Base-by-base conservation (phyloP, 768 basidiomycete species). In the Jaapia argillacea region DNA sequence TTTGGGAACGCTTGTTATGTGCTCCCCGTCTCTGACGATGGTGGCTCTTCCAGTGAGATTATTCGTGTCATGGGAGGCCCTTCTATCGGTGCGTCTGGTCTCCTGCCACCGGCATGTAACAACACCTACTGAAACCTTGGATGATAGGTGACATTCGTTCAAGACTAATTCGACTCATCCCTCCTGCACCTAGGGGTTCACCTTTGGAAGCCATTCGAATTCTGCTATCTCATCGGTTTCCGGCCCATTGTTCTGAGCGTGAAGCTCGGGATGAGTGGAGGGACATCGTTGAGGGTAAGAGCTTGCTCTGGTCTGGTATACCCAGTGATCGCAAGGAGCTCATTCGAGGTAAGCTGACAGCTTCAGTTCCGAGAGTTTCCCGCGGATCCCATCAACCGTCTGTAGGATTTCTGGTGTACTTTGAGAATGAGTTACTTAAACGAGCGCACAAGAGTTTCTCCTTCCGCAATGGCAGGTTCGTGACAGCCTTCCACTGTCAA, bases 391-490 rank as follows among this genome's bases (percentile, higher is more conserved):
- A 7, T 7, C 24, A 40, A 41, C 33, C 22, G 24, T 43, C 25
- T 24, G 14, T 57, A 90, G 91, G 91, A 0, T 94, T 98, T 58
- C 71, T 98, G 16, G 92, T 97, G 3, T 75, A 90, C 55, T 94
- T 96, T 49, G 89, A 97, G 59, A 81, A 77, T 48, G 86, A 94
- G 51, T 69, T 92, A 5, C 70, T 96, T 33, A 85, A 80, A 52
- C 72, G 91, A 20, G 89, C 93, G 2, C 90, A 94, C 55, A 96
- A 96, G 65, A 86, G 82, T 48, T 97, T 96, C 61, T 85, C 88
- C 21, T 98, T 94, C 64, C 68, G 85, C 41, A 93, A 93, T 54
- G 92, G 91, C 55, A 87, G 85, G 76, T 80, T 16, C 31, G 37
- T 10, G 10, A 38, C 22, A 22, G 20, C 7, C 10, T 10, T 21